Conservation (phyloP, 2,329 filamentous ascomycete genomes). For the Pseudocercospora cruenta region DNA sequence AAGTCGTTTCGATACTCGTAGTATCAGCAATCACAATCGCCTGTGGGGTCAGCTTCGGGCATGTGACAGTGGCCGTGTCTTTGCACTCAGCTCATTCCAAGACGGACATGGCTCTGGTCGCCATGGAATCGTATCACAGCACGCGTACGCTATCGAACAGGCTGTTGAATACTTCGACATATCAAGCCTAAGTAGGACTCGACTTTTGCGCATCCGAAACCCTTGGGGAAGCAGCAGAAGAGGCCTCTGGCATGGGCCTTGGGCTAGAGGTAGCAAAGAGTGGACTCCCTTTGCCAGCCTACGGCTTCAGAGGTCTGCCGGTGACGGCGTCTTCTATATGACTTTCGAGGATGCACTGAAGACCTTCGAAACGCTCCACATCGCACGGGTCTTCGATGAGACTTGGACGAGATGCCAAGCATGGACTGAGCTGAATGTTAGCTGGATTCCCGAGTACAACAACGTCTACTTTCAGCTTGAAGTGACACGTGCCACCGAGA, state of each 20-base stretch:
- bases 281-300: slow-evolving; percentile 68
- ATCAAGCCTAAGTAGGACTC: not conserved
- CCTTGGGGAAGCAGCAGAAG: slow-evolving; percentile 69
- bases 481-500: not conserved
- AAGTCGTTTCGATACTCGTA: slow-evolving; percentile 23
- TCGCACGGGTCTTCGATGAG: not conserved
- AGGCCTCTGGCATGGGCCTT: slow-evolving; percentile 74
- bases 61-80: no score
- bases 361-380: slow-evolving; percentile 41
- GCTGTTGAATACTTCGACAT: slow-evolving; percentile 1
- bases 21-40: slow-evolving; percentile 16
- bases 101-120: no score
- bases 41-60: slow-evolving; percentile 8
- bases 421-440: not conserved
- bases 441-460: not conserved
- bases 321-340: slow-evolving; percentile 57
- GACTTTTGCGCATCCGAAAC: slow-evolving; percentile 55
- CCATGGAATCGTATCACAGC: not conserved
- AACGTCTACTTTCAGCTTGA: not conserved
- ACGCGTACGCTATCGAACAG: slow-evolving; percentile 4
- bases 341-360: slow-evolving; percentile 59
- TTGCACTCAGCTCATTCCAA: no score
- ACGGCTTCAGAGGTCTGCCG: slow-evolving; percentile 73
- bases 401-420: not conserved
- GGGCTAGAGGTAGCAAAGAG: slow-evolving; percentile 75